These are phyloP conservation scores for Acacia pycnantha DNA, from an alignment of 331 rosid species.

Conservation along the genomic window DNA sequence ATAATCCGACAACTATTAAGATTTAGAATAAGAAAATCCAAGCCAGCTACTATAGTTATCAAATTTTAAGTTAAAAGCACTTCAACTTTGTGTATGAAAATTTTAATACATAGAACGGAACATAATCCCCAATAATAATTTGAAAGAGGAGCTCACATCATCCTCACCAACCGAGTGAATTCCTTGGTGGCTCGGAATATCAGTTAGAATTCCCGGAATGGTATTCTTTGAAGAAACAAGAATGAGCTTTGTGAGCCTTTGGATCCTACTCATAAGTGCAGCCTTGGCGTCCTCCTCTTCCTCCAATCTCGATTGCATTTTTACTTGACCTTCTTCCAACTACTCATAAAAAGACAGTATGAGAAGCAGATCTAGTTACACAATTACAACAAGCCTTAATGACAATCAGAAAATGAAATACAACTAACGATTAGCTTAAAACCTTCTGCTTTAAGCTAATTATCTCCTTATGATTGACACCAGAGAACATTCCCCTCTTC, in stretches of 20 bases:
- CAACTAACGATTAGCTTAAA: conserved; percentile 1
- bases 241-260: conserved; percentile 95
- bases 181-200: conserved; percentile 68
- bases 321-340: conserved; percentile 99
- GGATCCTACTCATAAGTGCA: conserved; percentile 99
- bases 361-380: conserved; percentile 23
- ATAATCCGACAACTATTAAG: background rate
- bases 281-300: conserved; percentile 99
- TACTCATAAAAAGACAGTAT: conserved; percentile 37
- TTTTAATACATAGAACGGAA: conserved; percentile 6
- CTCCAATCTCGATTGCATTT: conserved; percentile 98
- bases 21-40: conserved; percentile 15
- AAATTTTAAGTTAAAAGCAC: conserved; percentile 23
- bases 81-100: conserved; percentile 23
- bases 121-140: conserved; percentile 15
- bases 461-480: conserved; percentile 86
- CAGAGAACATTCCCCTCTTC: conserved; percentile 72
- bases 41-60: background rate
- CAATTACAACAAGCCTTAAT: conserved; percentile 16
- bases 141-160: conserved; percentile 67
- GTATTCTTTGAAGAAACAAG: conserved; percentile 95
- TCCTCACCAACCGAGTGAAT: conserved; percentile 78
- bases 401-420: conserved; percentile 26
- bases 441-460: conserved; percentile 85
- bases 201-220: conserved; percentile 79